A percentile compares a stretch with the other conserved stretches of the same genome.
Conservation (phyloP, 106 monocot species). For the Narthecium ossifragum region DNA sequence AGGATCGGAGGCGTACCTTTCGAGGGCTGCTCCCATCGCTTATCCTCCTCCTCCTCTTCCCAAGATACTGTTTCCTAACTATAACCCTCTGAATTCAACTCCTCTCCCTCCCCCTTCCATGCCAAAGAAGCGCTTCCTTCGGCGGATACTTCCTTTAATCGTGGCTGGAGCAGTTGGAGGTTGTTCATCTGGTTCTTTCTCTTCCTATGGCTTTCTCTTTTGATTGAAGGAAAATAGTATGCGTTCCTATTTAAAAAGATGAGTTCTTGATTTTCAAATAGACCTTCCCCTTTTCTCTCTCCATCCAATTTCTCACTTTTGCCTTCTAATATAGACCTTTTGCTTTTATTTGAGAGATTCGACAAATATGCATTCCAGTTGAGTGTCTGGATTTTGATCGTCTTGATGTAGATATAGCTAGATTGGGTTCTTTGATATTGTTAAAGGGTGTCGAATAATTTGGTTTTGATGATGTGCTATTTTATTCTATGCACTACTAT, state of each 20-base stretch:
- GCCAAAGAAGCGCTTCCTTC: slow-evolving; percentile 5
- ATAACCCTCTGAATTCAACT: not conserved
- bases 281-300: too few species aligned
- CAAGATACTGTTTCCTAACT: not conserved
- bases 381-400: too few species aligned
- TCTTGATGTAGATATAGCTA: too few species aligned
- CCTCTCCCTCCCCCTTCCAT: slow-evolving; percentile 8
- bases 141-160: not conserved
- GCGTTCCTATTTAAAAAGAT: not conserved
- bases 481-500: too few species aligned
- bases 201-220: not conserved
- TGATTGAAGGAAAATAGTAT: too few species aligned
- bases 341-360: too few species aligned
- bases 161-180: not conserved
- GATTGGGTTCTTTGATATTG: too few species aligned
- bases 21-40: not conserved
- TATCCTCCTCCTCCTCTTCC: not conserved
- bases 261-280: not conserved
- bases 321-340: too few species aligned
- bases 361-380: too few species aligned
- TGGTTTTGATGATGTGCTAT: too few species aligned
- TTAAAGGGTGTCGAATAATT: too few species aligned
- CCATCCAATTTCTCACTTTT: too few species aligned
- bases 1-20: not conserved
- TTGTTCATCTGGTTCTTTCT: not conserved